Evolutionary conservation across 192 early-diverging fungal species (phyloP).

Genomic region (Backusella parvicylindrica): DNA sequence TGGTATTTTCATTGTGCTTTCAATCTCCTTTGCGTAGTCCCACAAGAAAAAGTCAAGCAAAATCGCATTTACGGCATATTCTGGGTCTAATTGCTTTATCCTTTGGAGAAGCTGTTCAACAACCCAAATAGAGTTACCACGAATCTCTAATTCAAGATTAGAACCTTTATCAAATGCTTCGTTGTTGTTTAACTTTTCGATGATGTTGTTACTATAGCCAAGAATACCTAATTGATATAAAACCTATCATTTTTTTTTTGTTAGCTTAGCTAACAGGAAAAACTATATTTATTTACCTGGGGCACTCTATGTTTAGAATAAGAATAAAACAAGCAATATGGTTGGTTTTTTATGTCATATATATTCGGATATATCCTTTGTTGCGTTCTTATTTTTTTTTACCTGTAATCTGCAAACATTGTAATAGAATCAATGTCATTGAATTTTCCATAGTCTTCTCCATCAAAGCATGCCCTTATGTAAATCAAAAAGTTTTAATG

Average conservation of each 20-base stretch:
- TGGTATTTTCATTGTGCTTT: slow-evolving; percentile 54
- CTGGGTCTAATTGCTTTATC: neutral
- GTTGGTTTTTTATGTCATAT: neutral
- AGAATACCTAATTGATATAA: slow-evolving; percentile 67
- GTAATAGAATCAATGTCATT: slow-evolving; percentile 75
- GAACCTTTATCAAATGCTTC: slow-evolving; percentile 56
- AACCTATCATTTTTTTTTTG: slow-evolving; percentile 36
- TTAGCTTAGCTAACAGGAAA: neutral
- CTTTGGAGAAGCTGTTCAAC: slow-evolving; percentile 55
- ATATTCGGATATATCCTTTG: neutral
- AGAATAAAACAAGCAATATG: neutral
- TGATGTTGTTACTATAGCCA: slow-evolving; percentile 60
- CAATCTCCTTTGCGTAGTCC: slow-evolving; percentile 74
- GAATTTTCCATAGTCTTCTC: slow-evolving; percentile 55
- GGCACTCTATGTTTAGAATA: slow-evolving; percentile 20
- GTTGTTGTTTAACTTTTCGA: slow-evolving; percentile 35
- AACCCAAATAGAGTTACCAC: slow-evolving; percentile 76
- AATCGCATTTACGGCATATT: slow-evolving; percentile 63
- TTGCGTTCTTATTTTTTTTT: neutral
- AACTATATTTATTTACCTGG: slow-evolving; percentile 20
- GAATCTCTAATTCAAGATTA: slow-evolving; percentile 73
- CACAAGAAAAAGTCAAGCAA: slow-evolving; percentile 88
- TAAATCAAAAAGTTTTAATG: neutral
- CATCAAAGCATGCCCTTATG: slow-evolving; percentile 78
- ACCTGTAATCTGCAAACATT: slow-evolving; percentile 90